Conservation (phyloP, 805 yeast species). For the Wickerhamiella occidentalis region DNA sequence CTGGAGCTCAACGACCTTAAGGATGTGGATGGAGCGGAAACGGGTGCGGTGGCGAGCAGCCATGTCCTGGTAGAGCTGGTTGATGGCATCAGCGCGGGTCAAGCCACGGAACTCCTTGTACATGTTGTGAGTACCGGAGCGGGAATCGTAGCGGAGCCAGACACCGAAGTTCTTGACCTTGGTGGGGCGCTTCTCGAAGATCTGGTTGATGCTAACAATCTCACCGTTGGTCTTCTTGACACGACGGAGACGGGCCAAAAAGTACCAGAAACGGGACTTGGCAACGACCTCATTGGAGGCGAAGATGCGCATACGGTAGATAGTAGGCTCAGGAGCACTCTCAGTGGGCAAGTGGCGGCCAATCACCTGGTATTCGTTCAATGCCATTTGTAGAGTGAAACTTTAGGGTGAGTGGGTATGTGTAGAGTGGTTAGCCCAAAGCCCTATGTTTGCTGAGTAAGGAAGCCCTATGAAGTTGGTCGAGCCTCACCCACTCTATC, state of each 20-base stretch:
- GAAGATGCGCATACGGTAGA: slow-evolving; percentile 99
- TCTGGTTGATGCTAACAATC: slow-evolving; percentile 83
- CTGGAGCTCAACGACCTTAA: slow-evolving; percentile 97
- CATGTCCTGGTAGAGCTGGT: slow-evolving; percentile 97
- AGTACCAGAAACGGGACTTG: slow-evolving; percentile 99
- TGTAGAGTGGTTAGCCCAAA: background rate
- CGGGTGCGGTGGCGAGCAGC: slow-evolving; percentile 99
- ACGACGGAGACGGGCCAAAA: slow-evolving; percentile 97
- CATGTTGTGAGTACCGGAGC: slow-evolving; percentile 99
- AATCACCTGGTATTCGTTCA: slow-evolving; percentile 98
- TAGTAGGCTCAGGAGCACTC: slow-evolving; percentile 98
- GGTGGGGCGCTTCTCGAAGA: slow-evolving; percentile 93
- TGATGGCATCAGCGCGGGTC: slow-evolving; percentile 98
- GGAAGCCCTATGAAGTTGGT: background rate
- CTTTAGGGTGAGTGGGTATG: slow-evolving; percentile 8
- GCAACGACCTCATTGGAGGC: slow-evolving; percentile 99
- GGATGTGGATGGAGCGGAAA: slow-evolving; percentile 98
- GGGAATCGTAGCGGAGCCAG: slow-evolving; percentile 99
- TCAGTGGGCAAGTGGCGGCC: slow-evolving; percentile 99
- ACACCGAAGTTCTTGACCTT: slow-evolving; percentile 99
- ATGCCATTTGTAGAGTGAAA: slow-evolving; percentile 11
- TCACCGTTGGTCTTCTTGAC: slow-evolving; percentile 99
- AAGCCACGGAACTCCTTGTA: slow-evolving; percentile 99
- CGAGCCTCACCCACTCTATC: too few relatives aligned
- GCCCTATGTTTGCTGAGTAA: background rate